Percentiles rank a stretch among this genome's conserved stretches.
Conservation (phyloP, 192 early-diverging fungal genomes). For the Backusella westeae region DNA sequence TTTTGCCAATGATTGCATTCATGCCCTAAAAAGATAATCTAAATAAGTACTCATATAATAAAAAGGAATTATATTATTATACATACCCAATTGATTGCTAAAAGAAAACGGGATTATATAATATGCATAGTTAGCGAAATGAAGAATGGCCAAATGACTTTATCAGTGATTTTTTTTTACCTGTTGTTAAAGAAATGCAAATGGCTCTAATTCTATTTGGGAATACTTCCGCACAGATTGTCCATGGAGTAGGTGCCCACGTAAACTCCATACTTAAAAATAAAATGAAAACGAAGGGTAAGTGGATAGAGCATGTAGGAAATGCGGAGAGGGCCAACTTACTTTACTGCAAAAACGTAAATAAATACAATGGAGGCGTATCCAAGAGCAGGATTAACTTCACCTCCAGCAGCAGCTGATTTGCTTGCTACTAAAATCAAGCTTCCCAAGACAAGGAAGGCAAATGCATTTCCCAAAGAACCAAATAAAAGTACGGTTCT, state of each 20-base stretch:
- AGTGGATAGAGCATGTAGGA: background rate
- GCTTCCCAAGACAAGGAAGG: background rate
- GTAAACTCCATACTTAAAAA: conserved; percentile 8
- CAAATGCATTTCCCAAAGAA: background rate
- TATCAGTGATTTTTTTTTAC: background rate
- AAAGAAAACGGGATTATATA: background rate
- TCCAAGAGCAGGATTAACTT: background rate
- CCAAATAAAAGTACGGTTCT: background rate
- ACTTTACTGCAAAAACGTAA: conserved; percentile 1
- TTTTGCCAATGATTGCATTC: conserved; percentile 12
- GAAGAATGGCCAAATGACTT: background rate
- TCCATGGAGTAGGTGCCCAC: background rate
- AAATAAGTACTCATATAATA: background rate
- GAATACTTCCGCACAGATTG: background rate
- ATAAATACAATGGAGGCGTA: background rate
- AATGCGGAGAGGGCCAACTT: background rate
- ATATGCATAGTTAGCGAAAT: background rate
- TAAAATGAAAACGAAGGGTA: too few species aligned
- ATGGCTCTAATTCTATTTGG: conserved; percentile 2
- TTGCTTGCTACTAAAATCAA: background rate
- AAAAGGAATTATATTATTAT: background rate
- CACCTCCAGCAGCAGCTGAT: background rate
- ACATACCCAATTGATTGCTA: background rate
- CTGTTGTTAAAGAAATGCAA: conserved; percentile 4
- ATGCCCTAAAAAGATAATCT: background rate